Percentiles rank a stretch among this genome's conserved stretches.
Evolutionary conservation across 2,329 filamentous ascomycete genomes (phyloP).

Genomic region (Talaromyces islandicus): DNA sequence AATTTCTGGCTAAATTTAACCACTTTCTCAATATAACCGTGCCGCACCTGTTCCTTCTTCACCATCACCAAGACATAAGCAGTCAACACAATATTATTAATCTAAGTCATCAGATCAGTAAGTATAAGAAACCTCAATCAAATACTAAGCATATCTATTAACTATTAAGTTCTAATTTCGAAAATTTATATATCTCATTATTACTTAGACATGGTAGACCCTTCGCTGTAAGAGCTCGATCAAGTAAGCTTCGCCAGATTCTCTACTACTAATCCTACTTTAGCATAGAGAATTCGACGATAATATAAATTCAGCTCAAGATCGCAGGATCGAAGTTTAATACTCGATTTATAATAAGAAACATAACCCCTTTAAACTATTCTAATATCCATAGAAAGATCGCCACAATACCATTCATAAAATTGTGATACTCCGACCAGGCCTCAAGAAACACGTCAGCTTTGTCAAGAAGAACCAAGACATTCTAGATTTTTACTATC

Average conservation of each 20-base stretch:
- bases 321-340: conserved; percentile 7
- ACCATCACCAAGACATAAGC: neutral
- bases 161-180: neutral
- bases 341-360: conserved; percentile 38
- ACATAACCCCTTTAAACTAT: conserved; percentile 36
- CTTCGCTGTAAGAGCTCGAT: neutral
- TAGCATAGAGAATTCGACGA: neutral
- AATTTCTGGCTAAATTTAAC: conserved; percentile 5
- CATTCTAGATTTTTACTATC: conserved; percentile 32
- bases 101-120: conserved; percentile 1
- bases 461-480: conserved; percentile 44
- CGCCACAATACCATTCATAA: conserved; percentile 3
- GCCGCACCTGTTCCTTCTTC: neutral
- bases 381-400: conserved; percentile 34
- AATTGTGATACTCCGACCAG: neutral
- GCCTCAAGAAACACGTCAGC: conserved; percentile 37
- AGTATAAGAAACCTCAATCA: too few relatives aligned
- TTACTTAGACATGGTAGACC: neutral
- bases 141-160: conserved; percentile 1
- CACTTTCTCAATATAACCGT: conserved; percentile 2
- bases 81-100: neutral
- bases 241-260: conserved; percentile 1
- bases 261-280: neutral
- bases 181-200: neutral
- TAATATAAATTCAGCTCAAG: conserved; percentile 1